Evolutionary conservation across 2,329 filamentous ascomycete species (phyloP).

Genomic region (Calonectria crousiana): DNA sequence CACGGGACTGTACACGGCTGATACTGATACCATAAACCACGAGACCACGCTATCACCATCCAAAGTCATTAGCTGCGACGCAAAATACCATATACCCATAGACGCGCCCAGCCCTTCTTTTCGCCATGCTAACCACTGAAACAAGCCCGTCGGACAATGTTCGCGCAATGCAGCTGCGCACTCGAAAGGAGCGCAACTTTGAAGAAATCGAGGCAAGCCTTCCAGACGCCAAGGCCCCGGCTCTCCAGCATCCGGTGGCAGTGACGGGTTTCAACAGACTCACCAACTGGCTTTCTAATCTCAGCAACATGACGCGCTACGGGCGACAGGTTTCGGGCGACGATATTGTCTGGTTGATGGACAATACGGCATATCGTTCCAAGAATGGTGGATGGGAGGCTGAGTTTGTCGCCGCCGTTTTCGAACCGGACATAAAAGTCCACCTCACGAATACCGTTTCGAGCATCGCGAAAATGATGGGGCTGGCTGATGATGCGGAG

Average conservation of each 20-base stretch:
- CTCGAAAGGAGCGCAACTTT: constrained; percentile 63
- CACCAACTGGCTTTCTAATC: constrained; percentile 56
- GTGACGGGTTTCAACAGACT: constrained; percentile 48
- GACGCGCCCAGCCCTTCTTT: constrained; percentile 12
- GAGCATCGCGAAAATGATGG: constrained; percentile 77
- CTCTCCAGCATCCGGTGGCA: constrained; percentile 46
- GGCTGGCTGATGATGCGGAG: constrained; percentile 71
- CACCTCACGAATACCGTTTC: constrained; percentile 76
- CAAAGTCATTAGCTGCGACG: not conserved
- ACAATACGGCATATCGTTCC: constrained; percentile 84
- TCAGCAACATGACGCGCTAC: constrained; percentile 68
- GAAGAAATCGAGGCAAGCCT: constrained; percentile 63
- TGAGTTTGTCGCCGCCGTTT: constrained; percentile 86
- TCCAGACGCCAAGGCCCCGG: constrained; percentile 49
- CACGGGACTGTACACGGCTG: constrained; percentile 23
- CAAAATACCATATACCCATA: constrained; percentile 7
- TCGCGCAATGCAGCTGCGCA: constrained; percentile 62
- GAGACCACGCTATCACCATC: constrained; percentile 17
- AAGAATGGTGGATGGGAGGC: constrained; percentile 74
- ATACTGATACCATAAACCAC: constrained; percentile 12
- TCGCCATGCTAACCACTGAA: constrained; percentile 42
- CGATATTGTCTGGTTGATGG: constrained; percentile 88
- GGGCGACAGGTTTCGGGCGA: constrained; percentile 69
- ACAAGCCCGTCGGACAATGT: constrained; percentile 46
- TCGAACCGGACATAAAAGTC: constrained; percentile 77